Evolutionary conservation across 1,139 yeast genomes (phyloP), one percentile per base, ranked within the genome.

Genomic region (Geotrichum cucujoidarum): DNA sequence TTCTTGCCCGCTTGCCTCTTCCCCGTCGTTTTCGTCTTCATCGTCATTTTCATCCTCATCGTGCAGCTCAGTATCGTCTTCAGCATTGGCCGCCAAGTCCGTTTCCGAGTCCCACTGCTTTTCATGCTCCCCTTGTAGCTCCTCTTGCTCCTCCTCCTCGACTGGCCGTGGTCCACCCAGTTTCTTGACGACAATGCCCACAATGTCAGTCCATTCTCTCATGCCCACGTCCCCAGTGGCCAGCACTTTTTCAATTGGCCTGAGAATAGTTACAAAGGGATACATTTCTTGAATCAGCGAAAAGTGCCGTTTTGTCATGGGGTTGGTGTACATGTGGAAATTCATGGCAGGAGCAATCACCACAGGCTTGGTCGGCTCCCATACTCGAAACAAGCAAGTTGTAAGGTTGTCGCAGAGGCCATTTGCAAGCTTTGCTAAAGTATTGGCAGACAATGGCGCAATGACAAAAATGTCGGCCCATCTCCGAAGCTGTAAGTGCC

Each of bases 321-420:
- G 95, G 61, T 92, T 95, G 25, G 92, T 87, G 67, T 89, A 92
- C 92, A 90, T 90, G 60, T 85, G 83, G 1, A 97, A 89, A 60
- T 92, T 90, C 97, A 92, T 90, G 1, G 97, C 96, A 2, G 98
- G 98, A 0, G 97, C 97, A 38, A 87, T 78, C 47, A 90, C 67
- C 29, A 92, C 81, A 1, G 96, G 96, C 13, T 61, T 64, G 13
- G 80, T 78, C 1, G 95, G 95, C 57, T 89, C 89, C 97, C 98
- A 90, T 4, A 90, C 85, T 51, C 97, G 74, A 8, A 90, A 75
- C 33, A 89, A 86, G 16, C 90, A 81, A 0, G 97, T 66, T 73
- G 80, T 56, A 51, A 92, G 73, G 63, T 92, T 92, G 66, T 92
- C 97, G 51, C 95, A 84, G 35, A 92, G 75, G 1, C 98, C 98